Evolutionary conservation across 805 yeast genomes (phyloP).

Genomic region (Pichia eremophila): DNA sequence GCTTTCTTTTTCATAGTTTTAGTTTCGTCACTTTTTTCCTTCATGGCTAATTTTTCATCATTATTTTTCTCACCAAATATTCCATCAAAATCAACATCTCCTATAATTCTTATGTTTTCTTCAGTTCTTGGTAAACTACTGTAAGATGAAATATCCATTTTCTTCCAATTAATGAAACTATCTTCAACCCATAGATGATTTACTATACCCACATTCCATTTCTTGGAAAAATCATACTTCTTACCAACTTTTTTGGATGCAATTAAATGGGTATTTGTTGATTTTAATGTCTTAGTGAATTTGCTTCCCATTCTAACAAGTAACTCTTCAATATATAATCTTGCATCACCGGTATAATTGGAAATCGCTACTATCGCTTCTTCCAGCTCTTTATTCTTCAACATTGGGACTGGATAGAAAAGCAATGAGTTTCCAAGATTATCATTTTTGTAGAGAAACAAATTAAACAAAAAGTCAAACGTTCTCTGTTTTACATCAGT

Average conservation of each 20-base stretch:
- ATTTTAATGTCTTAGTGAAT: slow-evolving; percentile 53
- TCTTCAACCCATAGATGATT: slow-evolving; percentile 90
- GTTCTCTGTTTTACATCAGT: slow-evolving; percentile 29
- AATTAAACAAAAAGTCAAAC: slow-evolving; percentile 65
- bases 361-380: slow-evolving; percentile 58
- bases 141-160: slow-evolving; percentile 41
- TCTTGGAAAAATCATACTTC: slow-evolving; percentile 64
- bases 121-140: slow-evolving; percentile 29
- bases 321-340: slow-evolving; percentile 59
- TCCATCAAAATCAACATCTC: slow-evolving; percentile 17
- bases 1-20: no score
- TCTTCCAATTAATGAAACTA: slow-evolving; percentile 53
- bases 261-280: slow-evolving; percentile 61
- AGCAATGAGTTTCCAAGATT: slow-evolving; percentile 45
- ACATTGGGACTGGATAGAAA: slow-evolving; percentile 58
- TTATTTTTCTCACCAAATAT: not conserved
- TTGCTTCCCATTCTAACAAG: slow-evolving; percentile 64
- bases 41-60: not conserved
- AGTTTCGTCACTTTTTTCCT: not conserved
- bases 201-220: slow-evolving; percentile 59
- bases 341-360: slow-evolving; percentile 77
- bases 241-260: slow-evolving; percentile 60
- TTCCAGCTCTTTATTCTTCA: slow-evolving; percentile 44
- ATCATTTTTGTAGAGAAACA: slow-evolving; percentile 50
- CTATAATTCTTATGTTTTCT: slow-evolving; percentile 39